Conservation (phyloP, 2,329 filamentous ascomycete genomes). For the Lojkania enalia region DNA sequence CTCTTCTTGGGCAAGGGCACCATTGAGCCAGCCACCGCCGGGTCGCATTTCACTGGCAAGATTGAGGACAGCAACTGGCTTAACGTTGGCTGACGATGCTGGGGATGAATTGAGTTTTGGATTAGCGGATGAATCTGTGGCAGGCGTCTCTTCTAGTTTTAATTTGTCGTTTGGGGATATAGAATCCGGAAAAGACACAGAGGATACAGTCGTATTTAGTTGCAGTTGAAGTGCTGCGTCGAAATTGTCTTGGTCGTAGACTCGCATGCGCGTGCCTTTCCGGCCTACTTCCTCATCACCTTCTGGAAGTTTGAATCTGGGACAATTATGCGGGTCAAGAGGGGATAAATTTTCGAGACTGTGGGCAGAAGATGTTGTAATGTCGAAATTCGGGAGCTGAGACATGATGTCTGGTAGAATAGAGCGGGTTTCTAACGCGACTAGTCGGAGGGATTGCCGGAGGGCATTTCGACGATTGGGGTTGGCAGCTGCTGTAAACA, state of each 20-base stretch:
- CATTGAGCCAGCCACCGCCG: slow-evolving; percentile 67
- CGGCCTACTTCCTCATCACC: slow-evolving; percentile 19
- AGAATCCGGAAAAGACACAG: slow-evolving; percentile 1
- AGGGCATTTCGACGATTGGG: neutral
- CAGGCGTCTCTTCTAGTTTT: neutral
- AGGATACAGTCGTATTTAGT: slow-evolving; percentile 15
- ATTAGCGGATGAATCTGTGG: neutral
- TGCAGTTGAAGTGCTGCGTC: slow-evolving; percentile 37
- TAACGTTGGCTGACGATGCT: slow-evolving; percentile 2
- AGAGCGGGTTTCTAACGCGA: slow-evolving; percentile 31
- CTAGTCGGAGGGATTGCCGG: slow-evolving; percentile 23
- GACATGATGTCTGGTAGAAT: slow-evolving; percentile 27
- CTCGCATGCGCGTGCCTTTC: slow-evolving; percentile 32
- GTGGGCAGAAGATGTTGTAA: slow-evolving; percentile 22
- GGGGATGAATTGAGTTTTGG: slow-evolving; percentile 3
- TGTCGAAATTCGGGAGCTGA: slow-evolving; percentile 21
- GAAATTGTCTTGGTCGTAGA: slow-evolving; percentile 39
- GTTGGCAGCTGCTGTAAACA: neutral
- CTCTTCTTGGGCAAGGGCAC: slow-evolving; percentile 69
- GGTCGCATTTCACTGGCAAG: slow-evolving; percentile 62
- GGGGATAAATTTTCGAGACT: slow-evolving; percentile 18
- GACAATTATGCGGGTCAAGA: slow-evolving; percentile 27
- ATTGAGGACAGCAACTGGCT: slow-evolving; percentile 64
- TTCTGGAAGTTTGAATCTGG: slow-evolving; percentile 20
- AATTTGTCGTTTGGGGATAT: neutral